Conservation (phyloP, 1,284 basidiomycete genomes). For the Microbotryum scabiosae region DNA sequence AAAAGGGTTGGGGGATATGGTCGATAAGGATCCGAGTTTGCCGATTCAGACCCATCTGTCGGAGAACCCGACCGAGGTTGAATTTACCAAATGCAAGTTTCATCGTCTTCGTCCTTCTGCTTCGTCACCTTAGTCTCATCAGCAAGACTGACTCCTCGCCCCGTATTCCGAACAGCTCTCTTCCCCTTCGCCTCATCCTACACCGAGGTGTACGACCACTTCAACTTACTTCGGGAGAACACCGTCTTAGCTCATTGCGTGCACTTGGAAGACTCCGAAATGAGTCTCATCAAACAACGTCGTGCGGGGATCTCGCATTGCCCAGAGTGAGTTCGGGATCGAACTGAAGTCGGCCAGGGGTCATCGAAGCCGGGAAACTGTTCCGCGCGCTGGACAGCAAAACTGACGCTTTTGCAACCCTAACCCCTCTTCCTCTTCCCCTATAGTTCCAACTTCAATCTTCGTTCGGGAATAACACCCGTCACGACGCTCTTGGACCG, state of each 20-base stretch:
- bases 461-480: slow-evolving; percentile 71
- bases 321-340: slow-evolving; percentile 62
- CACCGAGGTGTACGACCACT: slow-evolving; percentile 64
- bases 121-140: not conserved
- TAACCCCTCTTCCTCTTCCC: not conserved
- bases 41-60: slow-evolving; percentile 88
- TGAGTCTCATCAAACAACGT: slow-evolving; percentile 58
- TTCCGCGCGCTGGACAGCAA: too few species aligned
- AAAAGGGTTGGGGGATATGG: slow-evolving; percentile 52
- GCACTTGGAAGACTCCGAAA: slow-evolving; percentile 62
- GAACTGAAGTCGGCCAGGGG: too few species aligned
- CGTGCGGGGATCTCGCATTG: slow-evolving; percentile 82
- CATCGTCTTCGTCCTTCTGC: not conserved
- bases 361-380: too few species aligned
- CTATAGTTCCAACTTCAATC: slow-evolving; percentile 60
- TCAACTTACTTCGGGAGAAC: slow-evolving; percentile 63
- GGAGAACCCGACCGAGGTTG: slow-evolving; percentile 73
- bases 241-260: slow-evolving; percentile 89
- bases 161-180: slow-evolving; percentile 11
- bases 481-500: slow-evolving; percentile 70
- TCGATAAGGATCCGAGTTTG: slow-evolving; percentile 44
- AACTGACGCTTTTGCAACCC: not conserved
- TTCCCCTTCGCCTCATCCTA: slow-evolving; percentile 39
- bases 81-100: slow-evolving; percentile 34
- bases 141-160: too few species aligned